A percentile compares a stretch with the other conserved stretches of the same genome.
Conservation (phyloP, 2,329 filamentous ascomycete genomes). For the Tolypocladium ophioglossoides region DNA sequence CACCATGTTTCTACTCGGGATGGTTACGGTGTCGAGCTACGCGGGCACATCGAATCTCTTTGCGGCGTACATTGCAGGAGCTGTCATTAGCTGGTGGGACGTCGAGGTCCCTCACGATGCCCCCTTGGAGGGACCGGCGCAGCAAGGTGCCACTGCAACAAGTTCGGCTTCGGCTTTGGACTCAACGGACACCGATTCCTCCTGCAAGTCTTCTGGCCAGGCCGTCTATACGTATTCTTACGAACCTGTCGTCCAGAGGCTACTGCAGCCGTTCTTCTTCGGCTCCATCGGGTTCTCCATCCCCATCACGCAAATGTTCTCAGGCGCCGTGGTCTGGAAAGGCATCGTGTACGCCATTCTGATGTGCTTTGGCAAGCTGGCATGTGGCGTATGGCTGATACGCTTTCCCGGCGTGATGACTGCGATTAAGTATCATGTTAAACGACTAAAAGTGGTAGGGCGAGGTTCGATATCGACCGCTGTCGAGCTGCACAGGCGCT, state of each 20-base stretch:
- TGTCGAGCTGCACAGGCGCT: too few relatives aligned
- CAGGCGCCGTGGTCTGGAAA: conserved; percentile 53
- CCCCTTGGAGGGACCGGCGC: not conserved
- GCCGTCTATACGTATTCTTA: conserved; percentile 30
- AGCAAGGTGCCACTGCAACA: too few relatives aligned
- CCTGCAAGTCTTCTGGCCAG: not conserved
- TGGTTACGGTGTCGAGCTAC: conserved; percentile 42
- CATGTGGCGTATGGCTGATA: conserved; percentile 50
- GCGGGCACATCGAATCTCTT: conserved; percentile 53
- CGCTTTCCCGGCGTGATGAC: conserved; percentile 5
- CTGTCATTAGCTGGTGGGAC: conserved; percentile 50
- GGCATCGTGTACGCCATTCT: conserved; percentile 61
- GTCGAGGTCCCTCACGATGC: conserved; percentile 16
- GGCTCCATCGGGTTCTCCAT: conserved; percentile 70
- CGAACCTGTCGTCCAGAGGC: conserved; percentile 25
- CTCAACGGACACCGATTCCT: too few relatives aligned
- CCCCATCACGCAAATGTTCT: conserved; percentile 61
- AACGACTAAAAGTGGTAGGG: too few relatives aligned
- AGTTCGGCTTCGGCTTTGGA: too few relatives aligned
- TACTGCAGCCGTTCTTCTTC: conserved; percentile 66
- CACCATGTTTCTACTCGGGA: conserved; percentile 34
- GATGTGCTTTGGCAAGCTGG: conserved; percentile 54
- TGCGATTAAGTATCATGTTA: too few relatives aligned
- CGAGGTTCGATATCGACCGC: too few relatives aligned
- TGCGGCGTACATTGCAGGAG: conserved; percentile 52